Percentiles rank a stretch among this genome's conserved stretches.
These are phyloP conservation scores for Zizania palustris DNA, from an alignment of 202 grass and related monocot genomes.

Conservation along the genomic window DNA sequence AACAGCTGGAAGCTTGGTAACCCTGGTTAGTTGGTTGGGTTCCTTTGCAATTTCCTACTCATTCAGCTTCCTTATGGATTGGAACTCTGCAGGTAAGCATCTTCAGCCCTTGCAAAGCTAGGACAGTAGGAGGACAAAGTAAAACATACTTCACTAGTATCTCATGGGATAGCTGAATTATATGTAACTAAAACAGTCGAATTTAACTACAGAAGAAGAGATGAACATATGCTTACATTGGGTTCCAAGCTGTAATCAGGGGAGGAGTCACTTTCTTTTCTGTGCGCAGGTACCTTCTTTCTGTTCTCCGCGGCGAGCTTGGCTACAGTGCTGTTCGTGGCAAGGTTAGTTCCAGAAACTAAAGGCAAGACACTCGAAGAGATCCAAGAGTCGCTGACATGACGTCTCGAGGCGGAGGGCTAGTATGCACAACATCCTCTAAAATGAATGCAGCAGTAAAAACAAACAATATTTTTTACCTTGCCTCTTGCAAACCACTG, in stretches of 20 bases:
- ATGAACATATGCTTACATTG: background rate
- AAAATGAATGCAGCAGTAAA: background rate
- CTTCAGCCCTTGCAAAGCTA: background rate
- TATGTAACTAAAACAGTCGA: background rate
- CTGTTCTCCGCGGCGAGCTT: conserved; percentile 61
- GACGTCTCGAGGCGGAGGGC: conserved; percentile 14
- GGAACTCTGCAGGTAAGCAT: conserved; percentile 63
- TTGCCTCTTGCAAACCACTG: background rate
- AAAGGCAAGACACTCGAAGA: conserved; percentile 70
- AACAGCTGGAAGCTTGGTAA: conserved; percentile 62
- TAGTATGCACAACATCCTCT: background rate
- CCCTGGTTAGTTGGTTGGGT: conserved; percentile 60
- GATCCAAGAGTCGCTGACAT: conserved; percentile 56
- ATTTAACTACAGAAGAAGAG: background rate
- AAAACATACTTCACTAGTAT: background rate
- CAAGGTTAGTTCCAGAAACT: conserved; percentile 64
- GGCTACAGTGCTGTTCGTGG: conserved; percentile 54
- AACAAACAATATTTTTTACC: background rate
- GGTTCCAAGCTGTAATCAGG: background rate
- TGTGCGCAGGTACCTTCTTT: conserved; percentile 62
- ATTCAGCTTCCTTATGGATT: conserved; percentile 69
- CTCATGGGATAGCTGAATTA: background rate
- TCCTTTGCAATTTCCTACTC: conserved; percentile 61
- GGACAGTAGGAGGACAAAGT: background rate
- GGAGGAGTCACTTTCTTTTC: background rate